Evolutionary conservation across 306 rosid species (phyloP).

Genomic region (Aeschynomene evenia): DNA sequence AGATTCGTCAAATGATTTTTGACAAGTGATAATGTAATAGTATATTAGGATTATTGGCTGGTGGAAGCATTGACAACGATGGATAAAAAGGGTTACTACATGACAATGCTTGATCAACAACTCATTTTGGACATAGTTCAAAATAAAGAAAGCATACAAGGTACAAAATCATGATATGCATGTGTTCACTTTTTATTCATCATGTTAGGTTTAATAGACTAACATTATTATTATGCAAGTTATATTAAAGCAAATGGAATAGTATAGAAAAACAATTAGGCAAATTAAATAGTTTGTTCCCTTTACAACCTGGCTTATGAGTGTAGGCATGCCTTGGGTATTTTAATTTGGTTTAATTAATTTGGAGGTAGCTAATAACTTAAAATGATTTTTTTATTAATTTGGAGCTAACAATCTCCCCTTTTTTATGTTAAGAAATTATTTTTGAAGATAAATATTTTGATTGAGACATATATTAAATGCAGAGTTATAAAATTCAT

Average conservation of each 20-base stretch:
- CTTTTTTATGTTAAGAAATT: too few species aligned
- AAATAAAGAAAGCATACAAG: background rate
- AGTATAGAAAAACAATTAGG: too few species aligned
- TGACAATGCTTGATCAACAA: slow-evolving; percentile 56
- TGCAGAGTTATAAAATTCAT: too few species aligned
- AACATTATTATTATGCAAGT: slow-evolving; percentile 4
- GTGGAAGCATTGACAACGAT: background rate
- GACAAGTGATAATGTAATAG: background rate
- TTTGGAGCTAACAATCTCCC: too few species aligned
- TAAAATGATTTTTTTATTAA: too few species aligned
- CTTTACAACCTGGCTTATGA: slow-evolving; percentile 43
- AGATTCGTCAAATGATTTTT: slow-evolving; percentile 14
- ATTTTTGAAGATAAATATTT: too few species aligned
- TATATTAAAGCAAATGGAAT: background rate
- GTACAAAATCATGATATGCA: background rate
- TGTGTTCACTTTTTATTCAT: slow-evolving; percentile 33
- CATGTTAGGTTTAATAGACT: slow-evolving; percentile 14
- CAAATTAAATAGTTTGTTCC: background rate
- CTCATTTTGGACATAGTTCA: slow-evolving; percentile 26
- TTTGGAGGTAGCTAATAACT: too few species aligned
- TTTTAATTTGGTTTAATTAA: too few species aligned
- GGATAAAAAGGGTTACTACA: slow-evolving; percentile 25
- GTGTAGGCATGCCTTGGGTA: background rate
- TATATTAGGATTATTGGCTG: slow-evolving; percentile 20
- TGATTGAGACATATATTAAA: too few species aligned